A percentile compares a stretch with the other conserved stretches of the same genome.
Conservation (phyloP, 2,329 filamentous ascomycete species). For the Cercospora sp. region DNA sequence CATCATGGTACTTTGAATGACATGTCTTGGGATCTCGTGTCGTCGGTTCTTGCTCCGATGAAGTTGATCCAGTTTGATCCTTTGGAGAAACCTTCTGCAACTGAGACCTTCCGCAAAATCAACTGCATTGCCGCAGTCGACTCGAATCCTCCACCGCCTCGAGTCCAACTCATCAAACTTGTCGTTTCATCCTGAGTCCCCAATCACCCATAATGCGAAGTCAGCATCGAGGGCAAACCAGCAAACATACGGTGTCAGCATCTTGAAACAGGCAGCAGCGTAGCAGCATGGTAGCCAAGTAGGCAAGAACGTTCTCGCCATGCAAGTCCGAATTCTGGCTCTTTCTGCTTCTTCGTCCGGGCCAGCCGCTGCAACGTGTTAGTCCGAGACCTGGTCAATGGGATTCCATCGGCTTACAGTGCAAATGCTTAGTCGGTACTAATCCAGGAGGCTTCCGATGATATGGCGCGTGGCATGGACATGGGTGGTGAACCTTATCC, state of each 20-base stretch:
- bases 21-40: background rate
- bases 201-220: background rate
- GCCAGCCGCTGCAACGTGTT: background rate
- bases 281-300: background rate
- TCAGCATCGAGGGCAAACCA: background rate
- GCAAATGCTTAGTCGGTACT: background rate
- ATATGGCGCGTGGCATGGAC: background rate
- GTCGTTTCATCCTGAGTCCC: background rate
- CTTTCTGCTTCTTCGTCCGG: background rate
- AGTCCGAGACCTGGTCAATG: background rate
- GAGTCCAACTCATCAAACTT: background rate
- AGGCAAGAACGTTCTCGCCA: background rate
- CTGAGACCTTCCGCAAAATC: background rate
- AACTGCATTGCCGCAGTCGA: background rate
- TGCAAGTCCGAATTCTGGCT: background rate
- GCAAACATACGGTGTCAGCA: background rate
- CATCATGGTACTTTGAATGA: background rate
- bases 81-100: background rate
- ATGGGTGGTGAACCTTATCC: background rate
- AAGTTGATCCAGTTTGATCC: too few species aligned
- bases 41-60: background rate
- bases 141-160: background rate
- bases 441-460: background rate
- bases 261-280: background rate
- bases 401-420: background rate